These are phyloP conservation scores for Fraxinus cuspidata DNA, from an alignment of 257 asterid genomes.

Conservation along the genomic window DNA sequence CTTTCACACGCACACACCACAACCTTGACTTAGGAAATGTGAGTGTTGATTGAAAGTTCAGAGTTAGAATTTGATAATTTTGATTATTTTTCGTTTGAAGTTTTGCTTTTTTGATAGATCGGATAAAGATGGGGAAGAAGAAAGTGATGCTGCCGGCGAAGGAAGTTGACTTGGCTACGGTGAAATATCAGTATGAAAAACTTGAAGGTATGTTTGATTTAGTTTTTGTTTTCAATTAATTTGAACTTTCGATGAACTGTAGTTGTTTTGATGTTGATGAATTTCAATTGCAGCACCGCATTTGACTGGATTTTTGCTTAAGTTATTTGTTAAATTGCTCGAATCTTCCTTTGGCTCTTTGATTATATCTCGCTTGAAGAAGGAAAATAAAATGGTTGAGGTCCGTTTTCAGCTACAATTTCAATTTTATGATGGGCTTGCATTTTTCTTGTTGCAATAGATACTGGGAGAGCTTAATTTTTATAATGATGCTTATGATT, in stretches of 20 bases:
- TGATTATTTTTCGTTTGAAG: not conserved
- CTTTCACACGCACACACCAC: not conserved
- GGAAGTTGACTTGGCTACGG: slow-evolving; percentile 72
- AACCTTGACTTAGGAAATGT: not conserved
- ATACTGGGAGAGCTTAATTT: slow-evolving; percentile 5
- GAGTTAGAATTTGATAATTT: slow-evolving; percentile 15
- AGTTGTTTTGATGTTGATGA: not conserved
- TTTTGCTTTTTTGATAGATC: slow-evolving; percentile 13
- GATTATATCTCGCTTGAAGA: slow-evolving; percentile 57
- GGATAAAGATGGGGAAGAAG: slow-evolving; percentile 67
- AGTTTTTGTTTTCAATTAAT: not conserved
- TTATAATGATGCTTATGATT: slow-evolving; percentile 28
- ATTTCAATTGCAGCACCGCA: slow-evolving; percentile 75
- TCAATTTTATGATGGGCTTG: not conserved
- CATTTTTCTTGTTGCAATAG: not conserved
- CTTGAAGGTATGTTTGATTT: slow-evolving; percentile 53
- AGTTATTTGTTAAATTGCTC: slow-evolving; percentile 53
- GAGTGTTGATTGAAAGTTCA: slow-evolving; percentile 9
- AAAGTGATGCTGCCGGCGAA: slow-evolving; percentile 73
- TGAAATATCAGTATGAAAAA: slow-evolving; percentile 53
- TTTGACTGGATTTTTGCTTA: slow-evolving; percentile 72
- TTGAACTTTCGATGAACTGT: not conserved
- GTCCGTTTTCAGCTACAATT: slow-evolving; percentile 30
- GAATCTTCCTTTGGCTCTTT: slow-evolving; percentile 73
- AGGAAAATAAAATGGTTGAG: slow-evolving; percentile 65